Base-by-base conservation (phyloP, 2,329 filamentous ascomycete species). In the Cadophora luteo-olivacea region DNA sequence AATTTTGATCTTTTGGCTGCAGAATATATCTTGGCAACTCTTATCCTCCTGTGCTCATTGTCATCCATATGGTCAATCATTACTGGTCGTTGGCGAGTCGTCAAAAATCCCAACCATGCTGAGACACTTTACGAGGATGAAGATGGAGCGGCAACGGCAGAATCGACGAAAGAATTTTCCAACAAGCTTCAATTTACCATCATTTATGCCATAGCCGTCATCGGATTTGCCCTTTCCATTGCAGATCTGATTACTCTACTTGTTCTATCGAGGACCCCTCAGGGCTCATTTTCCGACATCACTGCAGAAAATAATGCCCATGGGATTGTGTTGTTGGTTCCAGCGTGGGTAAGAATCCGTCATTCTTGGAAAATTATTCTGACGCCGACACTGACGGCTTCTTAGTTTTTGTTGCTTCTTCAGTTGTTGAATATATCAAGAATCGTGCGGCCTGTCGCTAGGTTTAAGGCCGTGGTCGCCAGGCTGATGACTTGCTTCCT, bases 131-230 rank as follows among this genome's bases (percentile, higher is more conserved):
- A 93, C 74, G 82, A 89, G 72, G 91, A 94, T 75, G 80, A 84
- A 68, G 91, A 94, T 78, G 91, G 91, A 64, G 83, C 84, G 70
- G 90, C 89, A 49, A 91, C 87, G 0, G 83, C 86, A 60, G 88
- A 91, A 75, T 87, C 88, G 2, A 77, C 87, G 65, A 82, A 84
- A 25, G 82, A 83, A 38, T 93, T 90, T 76, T 90, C 89, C 38
- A 85, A 87, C 73, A 86, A 81, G 67, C 74, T 82, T 68, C 84
- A 87, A 69, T 90, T 89, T 75, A 70, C 81, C 9, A 77, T 82
- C 36, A 81, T 91, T 54, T 77, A 87, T 12, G 33, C 86, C 9
- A 81, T 86, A 24, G 84, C 87, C 0, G 66, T 81, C 9, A 67
- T 82, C 33, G 89, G 89, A 3, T 79, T 87, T 19, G 82, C 80